Evolutionary conservation across 208 protist genomes (phyloP), one percentile per base, ranked within the genome.

Genomic region (Balamuthia mandrillaris): DNA sequence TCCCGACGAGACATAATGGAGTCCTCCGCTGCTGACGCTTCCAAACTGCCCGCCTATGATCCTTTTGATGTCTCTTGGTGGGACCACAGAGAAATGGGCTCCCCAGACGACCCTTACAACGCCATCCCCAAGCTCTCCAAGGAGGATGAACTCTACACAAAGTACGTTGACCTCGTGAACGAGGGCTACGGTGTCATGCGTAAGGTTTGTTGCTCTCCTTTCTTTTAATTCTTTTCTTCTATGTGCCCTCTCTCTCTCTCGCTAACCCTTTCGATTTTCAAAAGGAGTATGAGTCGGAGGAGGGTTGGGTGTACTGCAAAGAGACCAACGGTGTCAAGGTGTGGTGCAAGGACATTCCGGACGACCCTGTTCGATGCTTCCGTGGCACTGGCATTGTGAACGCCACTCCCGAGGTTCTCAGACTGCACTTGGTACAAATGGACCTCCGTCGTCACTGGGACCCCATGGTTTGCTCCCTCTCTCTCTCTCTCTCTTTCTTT

Each of bases 231-330:
- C 33, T 63, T 63, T 63, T 12, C 33, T 63, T 21, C 5, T 63
- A 14, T 63, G 9, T 63, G 24, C 51, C 6, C n/a, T 16, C 51
- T 18, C 27, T 42, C 10, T 6, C 16, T 12, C 7, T 29, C 14
- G 24, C 58, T 54, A 54, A 54, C 18, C 47, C 18, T 54, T 18
- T 54, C 18, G 18, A 54, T 12, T 54, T 54, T 12, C 12, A 54
- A 12, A 54, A 74, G 63, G 63, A 74, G 16, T 74, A 74, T 47
- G 63, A 74, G 1, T 44, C 63, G 2, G 63, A 74, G 7, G 63
- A 74, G 9, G 63, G 63, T 12, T 74, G 63, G 63, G 63, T 74
- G 63, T 74, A 51, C 37, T 74, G 63, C 39, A 74, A 74, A 41
- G 63, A 74, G 37, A 33, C 58, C 10, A 51, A 74, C 39, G 63